Evolutionary conservation across 2,329 filamentous ascomycete genomes (phyloP).

Genomic region (Pestalotiopsis sp.): DNA sequence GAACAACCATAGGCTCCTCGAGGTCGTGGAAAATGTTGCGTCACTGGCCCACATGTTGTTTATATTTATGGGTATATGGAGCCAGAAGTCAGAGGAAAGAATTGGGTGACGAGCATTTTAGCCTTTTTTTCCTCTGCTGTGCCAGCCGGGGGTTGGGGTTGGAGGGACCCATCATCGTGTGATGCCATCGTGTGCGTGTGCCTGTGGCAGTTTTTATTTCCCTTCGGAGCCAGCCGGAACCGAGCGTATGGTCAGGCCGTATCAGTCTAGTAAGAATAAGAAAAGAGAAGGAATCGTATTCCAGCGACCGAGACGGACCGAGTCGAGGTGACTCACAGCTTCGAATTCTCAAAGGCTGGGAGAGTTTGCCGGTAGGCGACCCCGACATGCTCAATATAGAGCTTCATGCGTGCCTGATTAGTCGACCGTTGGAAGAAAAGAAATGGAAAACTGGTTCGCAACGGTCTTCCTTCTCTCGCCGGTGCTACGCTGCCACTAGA

Average conservation of each 20-base stretch:
- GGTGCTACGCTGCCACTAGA: too few relatives aligned
- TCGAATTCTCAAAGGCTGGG: background rate
- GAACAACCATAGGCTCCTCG: too few relatives aligned
- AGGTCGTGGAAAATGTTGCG: too few relatives aligned
- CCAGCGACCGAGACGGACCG: background rate
- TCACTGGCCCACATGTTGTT: too few relatives aligned
- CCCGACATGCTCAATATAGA: background rate
- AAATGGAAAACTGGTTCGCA: background rate
- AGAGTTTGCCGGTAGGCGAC: background rate
- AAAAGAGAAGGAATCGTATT: background rate
- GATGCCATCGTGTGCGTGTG: background rate
- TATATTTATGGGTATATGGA: too few relatives aligned
- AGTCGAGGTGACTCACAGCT: background rate
- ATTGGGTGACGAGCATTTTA: too few relatives aligned
- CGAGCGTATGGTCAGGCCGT: background rate
- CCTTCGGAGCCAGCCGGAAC: background rate
- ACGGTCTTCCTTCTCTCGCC: too few relatives aligned
- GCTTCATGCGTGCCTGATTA: background rate
- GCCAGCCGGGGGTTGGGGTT: background rate
- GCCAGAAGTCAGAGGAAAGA: background rate
- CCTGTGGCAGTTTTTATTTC: background rate
- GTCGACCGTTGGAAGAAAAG: background rate
- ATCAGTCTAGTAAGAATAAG: background rate
- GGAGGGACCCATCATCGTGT: background rate
- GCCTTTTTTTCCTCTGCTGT: background rate